Base-by-base conservation (phyloP, 306 rosid genomes). In the Cucurbita maxima region DNA sequence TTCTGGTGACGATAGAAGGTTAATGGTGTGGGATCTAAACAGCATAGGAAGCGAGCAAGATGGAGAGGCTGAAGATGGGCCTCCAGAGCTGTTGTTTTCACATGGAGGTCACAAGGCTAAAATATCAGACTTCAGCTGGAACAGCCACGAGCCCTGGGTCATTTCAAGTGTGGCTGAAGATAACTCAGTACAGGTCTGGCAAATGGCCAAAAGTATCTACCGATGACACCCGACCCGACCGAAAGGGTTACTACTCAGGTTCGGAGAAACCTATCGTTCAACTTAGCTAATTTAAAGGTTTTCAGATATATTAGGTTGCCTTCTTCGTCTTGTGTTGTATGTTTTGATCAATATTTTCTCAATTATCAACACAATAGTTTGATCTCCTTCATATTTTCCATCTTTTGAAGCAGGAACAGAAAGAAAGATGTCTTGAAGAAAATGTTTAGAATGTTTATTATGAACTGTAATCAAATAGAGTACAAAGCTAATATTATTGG, bases 21-120 rank as follows among this genome's bases (percentile, higher is more conserved):
- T 91, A 75, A 91, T 87, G 85, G 93, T 94, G 79, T 94, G 99
- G 97, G 97, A 94, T 82, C 96, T 94, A 69, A 89, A 82, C 87
- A 91, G 94, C 82, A 78, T 89, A 76, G 99, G 99, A 48, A 96
- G 89, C 50, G 99, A 90, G 91, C 95, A 85, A 25, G 97, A 89
- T 38, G 97, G 95, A 76, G 99, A 94, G 22, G 87, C 82, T 4
- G 97, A 94, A 1, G 97, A 90, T 8, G 97, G 95, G 10, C 97
- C 99, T 34, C 88, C 97, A 4, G 99, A 94, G 80, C 91, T 94
- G 64, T 85, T 87, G 16, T 94, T 94, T 75, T 84, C 95, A 5
- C 99, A 94, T 2, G 96, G 90, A 15, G 96, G 99, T 64, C 99
- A 94, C 77, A 91, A 83, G 72, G 92, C 95, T 14, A 94, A 89